phyloP scores from a whole-genome alignment of 306 rosid genomes.

The Vigna angularis region DNA sequence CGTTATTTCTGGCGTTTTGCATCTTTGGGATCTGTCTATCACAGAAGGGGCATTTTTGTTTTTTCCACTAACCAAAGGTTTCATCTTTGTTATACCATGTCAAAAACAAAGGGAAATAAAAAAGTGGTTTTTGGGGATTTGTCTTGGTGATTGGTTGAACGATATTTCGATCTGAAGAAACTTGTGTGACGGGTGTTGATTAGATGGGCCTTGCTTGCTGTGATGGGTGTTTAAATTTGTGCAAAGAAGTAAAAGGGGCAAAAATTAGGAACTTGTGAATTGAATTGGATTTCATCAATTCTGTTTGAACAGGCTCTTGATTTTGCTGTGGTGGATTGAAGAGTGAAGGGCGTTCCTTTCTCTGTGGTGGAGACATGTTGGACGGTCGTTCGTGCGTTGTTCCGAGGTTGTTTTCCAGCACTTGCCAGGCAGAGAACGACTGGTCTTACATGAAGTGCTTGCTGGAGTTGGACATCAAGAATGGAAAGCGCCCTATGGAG shows the following conservation, averaged over 20 bases:
- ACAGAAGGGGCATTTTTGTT: slow-evolving; percentile 32
- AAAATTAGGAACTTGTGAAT: slow-evolving; percentile 38
- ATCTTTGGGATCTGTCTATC: slow-evolving; percentile 42
- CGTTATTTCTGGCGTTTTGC: slow-evolving; percentile 40
- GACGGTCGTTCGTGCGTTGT: slow-evolving; percentile 73
- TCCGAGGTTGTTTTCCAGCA: slow-evolving; percentile 74
- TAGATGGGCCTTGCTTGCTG: slow-evolving; percentile 1
- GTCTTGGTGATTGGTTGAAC: slow-evolving; percentile 44
- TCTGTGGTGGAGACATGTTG: slow-evolving; percentile 73
- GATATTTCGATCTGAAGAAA: slow-evolving; percentile 51
- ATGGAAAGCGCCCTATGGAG: slow-evolving; percentile 66
- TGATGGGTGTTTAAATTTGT: slow-evolving; percentile 26
- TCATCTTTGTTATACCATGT: slow-evolving; percentile 19
- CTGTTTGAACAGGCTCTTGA: slow-evolving; percentile 56
- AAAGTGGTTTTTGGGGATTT: slow-evolving; percentile 35
- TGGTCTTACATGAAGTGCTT: slow-evolving; percentile 73
- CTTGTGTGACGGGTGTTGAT: slow-evolving; percentile 32
- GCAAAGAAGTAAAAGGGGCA: slow-evolving; percentile 4
- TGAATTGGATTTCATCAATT: slow-evolving; percentile 44
- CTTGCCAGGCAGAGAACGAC: slow-evolving; percentile 67
- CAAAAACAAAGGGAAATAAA: background rate
- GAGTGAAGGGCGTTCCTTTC: slow-evolving; percentile 36
- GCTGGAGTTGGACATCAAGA: slow-evolving; percentile 57
- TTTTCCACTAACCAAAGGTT: slow-evolving; percentile 28
- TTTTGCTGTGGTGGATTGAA: slow-evolving; percentile 53